These are phyloP conservation scores for Pyracantha coccinea DNA, from an alignment of 331 rosid genomes.

Conservation along the genomic window DNA sequence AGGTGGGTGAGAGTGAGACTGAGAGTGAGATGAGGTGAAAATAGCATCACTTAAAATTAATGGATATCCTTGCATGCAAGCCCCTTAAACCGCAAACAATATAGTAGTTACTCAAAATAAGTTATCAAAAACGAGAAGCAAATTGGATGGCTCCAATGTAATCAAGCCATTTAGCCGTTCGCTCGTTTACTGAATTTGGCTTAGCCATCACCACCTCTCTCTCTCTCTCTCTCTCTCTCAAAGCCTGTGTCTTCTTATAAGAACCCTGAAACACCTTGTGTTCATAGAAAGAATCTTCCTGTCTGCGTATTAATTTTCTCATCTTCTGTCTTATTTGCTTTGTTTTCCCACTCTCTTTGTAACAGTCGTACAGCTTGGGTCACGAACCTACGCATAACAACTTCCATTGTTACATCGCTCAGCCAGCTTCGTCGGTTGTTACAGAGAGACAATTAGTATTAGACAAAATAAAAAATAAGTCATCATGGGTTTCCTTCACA, in stretches of 20 bases:
- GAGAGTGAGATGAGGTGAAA: background rate
- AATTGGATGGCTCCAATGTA: conserved; percentile 26
- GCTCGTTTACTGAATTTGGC: conserved; percentile 7
- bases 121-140: background rate
- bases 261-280: background rate
- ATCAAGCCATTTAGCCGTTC: conserved; percentile 28
- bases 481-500: conserved; percentile 72
- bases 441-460: conserved; percentile 5
- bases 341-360: conserved; percentile 40
- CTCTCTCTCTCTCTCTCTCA: conserved; percentile 2
- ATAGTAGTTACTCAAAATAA: background rate
- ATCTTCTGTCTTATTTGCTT: conserved; percentile 32
- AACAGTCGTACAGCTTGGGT: conserved; percentile 26
- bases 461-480: background rate
- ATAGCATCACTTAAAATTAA: background rate
- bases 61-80: background rate
- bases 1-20: no score
- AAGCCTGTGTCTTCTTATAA: conserved; percentile 19
- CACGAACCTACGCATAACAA: background rate
- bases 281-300: background rate
- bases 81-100: background rate
- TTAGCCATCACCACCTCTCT: conserved; percentile 12
- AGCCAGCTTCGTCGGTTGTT: conserved; percentile 22
- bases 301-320: background rate
- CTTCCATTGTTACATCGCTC: background rate